Conservation (phyloP, 768 basidiomycete genomes). For the Hygrophoropsis aurantiaca region DNA sequence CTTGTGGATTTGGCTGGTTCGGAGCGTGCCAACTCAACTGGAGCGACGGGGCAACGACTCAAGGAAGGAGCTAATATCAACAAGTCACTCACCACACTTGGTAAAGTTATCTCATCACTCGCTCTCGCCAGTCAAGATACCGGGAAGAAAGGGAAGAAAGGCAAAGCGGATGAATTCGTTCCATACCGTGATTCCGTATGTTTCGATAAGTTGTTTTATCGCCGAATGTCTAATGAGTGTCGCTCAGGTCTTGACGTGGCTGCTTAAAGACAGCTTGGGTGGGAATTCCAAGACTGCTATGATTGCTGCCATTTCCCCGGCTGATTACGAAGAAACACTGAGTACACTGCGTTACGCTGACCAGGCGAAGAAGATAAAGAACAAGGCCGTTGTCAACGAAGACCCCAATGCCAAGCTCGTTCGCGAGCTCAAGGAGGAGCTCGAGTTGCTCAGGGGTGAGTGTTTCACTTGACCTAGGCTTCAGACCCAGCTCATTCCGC, state of each 20-base stretch:
- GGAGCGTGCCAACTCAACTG: constrained; percentile 96
- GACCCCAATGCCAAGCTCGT: constrained; percentile 99
- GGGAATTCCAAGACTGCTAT: constrained; percentile 98
- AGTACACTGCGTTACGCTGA: constrained; percentile 97
- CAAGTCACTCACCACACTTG: constrained; percentile 95
- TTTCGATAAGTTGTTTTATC: constrained; percentile 9
- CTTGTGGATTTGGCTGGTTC: constrained; percentile 96
- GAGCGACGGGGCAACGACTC: constrained; percentile 92
- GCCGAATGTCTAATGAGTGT: not conserved
- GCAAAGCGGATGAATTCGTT: constrained; percentile 87
- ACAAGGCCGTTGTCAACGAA: constrained; percentile 98
- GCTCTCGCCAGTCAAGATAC: constrained; percentile 57
- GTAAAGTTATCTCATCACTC: constrained; percentile 94
- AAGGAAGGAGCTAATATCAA: constrained; percentile 99
- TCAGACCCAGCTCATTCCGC: constrained; percentile 8
- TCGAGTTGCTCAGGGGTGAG: constrained; percentile 85
- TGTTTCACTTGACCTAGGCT: constrained; percentile 1
- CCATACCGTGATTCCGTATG: constrained; percentile 96
- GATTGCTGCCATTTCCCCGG: constrained; percentile 99
- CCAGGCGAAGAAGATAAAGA: constrained; percentile 99
- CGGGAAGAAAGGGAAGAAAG: constrained; percentile 86
- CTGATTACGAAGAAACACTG: constrained; percentile 96
- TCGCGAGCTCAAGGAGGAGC: constrained; percentile 97
- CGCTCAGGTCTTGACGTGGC: constrained; percentile 93
- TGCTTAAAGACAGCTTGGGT: constrained; percentile 95